Conservation (phyloP, 345 rosid genomes). For the Ceriops decandra region DNA sequence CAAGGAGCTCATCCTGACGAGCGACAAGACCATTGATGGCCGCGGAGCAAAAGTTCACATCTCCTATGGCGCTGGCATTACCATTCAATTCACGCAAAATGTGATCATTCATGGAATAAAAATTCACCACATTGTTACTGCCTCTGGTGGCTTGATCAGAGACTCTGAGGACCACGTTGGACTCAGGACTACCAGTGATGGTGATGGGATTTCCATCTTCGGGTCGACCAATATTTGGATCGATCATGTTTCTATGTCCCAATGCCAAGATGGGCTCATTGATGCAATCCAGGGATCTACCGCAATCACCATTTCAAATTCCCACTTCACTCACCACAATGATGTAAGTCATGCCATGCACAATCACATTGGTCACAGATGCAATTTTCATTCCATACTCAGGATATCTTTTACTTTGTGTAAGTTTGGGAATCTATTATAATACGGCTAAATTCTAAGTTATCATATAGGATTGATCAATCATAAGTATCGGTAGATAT, state of each 20-base stretch:
- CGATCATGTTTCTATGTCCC: constrained; percentile 35
- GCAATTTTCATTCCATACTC: no score
- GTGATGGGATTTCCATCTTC: constrained; percentile 29
- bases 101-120: constrained; percentile 19
- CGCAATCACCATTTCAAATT: constrained; percentile 27
- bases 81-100: constrained; percentile 15
- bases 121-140: constrained; percentile 15
- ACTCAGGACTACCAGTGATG: constrained; percentile 22
- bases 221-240: constrained; percentile 28
- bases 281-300: constrained; percentile 31
- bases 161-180: constrained; percentile 25
- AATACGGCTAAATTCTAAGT: no score
- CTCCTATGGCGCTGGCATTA: constrained; percentile 22
- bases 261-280: constrained; percentile 27
- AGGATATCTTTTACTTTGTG: no score
- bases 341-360: constrained; percentile 16
- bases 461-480: no score
- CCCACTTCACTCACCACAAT: constrained; percentile 34
- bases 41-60: constrained; percentile 24
- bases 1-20: constrained; percentile 15
- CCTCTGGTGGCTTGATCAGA: constrained; percentile 21
- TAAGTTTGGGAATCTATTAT: no score
- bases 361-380: no score
- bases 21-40: constrained; percentile 29
- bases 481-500: no score